Evolutionary conservation across 257 asterid genomes (phyloP).

Genomic region (Nicotiana obtusifolia): DNA sequence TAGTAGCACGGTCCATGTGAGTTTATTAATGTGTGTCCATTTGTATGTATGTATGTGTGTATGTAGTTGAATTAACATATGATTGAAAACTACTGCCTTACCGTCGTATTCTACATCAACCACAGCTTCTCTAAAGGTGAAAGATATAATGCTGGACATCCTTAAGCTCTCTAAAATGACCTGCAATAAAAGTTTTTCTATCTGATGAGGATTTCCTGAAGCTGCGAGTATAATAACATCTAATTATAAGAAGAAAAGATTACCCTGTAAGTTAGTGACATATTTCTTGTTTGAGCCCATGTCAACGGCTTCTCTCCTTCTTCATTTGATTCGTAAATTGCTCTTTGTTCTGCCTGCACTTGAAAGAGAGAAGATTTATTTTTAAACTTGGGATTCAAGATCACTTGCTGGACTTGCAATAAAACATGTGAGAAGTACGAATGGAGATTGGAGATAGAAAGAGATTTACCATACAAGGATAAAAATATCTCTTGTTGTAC

Average conservation of each 20-base stretch:
- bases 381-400: neutral
- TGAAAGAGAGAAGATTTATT: neutral
- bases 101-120: conserved; percentile 83
- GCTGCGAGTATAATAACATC: neutral
- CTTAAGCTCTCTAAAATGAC: conserved; percentile 80
- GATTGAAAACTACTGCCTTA: conserved; percentile 11
- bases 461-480: neutral
- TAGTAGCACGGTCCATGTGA: neutral
- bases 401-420: neutral
- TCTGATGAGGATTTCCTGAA: neutral
- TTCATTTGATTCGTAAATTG: conserved; percentile 38
- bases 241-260: neutral
- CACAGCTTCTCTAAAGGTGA: conserved; percentile 90
- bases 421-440: neutral
- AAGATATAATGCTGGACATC: conserved; percentile 87
- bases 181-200: conserved; percentile 23
- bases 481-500: neutral
- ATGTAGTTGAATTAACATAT: neutral
- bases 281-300: conserved; percentile 74
- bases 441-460: neutral
- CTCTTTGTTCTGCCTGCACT: conserved; percentile 58
- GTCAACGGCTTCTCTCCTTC: conserved; percentile 43
- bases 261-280: conserved; percentile 78
- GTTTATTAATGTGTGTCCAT: neutral
- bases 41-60: neutral